phyloP scores from a whole-genome alignment of 495 filamentous ascomycete genomes.

The Hypoxylon cercidicola region DNA sequence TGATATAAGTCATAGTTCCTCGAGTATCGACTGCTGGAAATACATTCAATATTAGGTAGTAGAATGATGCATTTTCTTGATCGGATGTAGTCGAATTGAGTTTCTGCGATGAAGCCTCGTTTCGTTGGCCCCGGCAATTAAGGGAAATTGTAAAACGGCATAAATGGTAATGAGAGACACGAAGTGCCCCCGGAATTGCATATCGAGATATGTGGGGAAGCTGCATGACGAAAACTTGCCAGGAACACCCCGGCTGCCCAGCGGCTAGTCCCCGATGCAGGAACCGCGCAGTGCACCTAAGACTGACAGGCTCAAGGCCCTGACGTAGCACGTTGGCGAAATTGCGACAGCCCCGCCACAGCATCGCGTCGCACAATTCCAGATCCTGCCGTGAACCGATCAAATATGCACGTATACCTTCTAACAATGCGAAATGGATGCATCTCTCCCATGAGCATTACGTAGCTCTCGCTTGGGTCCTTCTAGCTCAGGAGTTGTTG shows the following conservation, averaged over 20 bases:
- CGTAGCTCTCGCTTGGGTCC: background rate
- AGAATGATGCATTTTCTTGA: background rate
- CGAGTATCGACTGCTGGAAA: too few relatives aligned
- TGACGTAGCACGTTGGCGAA: slow-evolving; percentile 30
- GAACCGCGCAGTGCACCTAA: slow-evolving; percentile 36
- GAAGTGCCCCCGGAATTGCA: slow-evolving; percentile 27
- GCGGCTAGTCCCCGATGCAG: slow-evolving; percentile 20
- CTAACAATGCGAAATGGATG: slow-evolving; percentile 3
- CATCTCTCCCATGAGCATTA: slow-evolving; percentile 6
- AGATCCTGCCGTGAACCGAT: slow-evolving; percentile 38
- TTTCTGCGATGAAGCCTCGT: background rate
- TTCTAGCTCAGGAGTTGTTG: background rate
- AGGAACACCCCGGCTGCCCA: slow-evolving; percentile 14
- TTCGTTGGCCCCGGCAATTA: background rate
- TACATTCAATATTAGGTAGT: too few relatives aligned
- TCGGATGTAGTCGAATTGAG: too few relatives aligned
- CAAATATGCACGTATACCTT: slow-evolving; percentile 1
- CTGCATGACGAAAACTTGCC: slow-evolving; percentile 14
- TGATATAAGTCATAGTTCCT: background rate
- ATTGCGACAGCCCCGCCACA: slow-evolving; percentile 28
- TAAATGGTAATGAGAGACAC: slow-evolving; percentile 8
- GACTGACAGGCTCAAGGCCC: slow-evolving; percentile 20
- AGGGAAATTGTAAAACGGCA: background rate
- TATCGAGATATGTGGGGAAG: slow-evolving; percentile 37
- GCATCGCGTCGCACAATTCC: slow-evolving; percentile 20